Base-by-base conservation (phyloP, 2,329 filamentous ascomycete species). In the Fusarium pseudograminearum region DNA sequence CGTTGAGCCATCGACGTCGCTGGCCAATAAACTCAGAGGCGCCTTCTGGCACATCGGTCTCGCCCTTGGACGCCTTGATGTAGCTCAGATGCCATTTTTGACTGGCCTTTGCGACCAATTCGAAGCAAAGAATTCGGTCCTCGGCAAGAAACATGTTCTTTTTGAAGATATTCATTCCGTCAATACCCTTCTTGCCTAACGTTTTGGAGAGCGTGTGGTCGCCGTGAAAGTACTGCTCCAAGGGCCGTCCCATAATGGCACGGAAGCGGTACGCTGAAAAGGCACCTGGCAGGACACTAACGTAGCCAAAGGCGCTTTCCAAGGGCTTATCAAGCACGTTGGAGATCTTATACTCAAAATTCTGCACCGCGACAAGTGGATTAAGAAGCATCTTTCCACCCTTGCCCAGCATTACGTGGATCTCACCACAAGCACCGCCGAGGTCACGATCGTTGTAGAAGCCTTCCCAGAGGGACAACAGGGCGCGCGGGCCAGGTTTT, bases 91-190 rank as follows among this genome's bases (percentile, higher is more conserved):
- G 71, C 71, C 71, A 73, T 30, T 73, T 73, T 54, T 73, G 71
- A 38, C 71, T 72, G 4, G 71, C 67, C 42, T 73, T 73, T 8
- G 71, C 71, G 20, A 73, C 71, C 7, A 73, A 57, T 45, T 73
- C 71, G 52, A 73, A 73, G 58, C 71, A 73, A 3, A 73, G 71
- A 40, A 73, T 73, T 34, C 71, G 60, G 26, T 73, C 71, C 51
- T 73, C 71, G 46, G 71, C 71, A 44, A 73, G 52, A 34, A 73
- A 73, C 71, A 73, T 73, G 59, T 73, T 73, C 69, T 73, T 73
- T 59, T 73, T 73, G 67, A 73, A 73, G 45, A 73, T 73, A 7
- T 73, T 73, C 71, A 73, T 73, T 12, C 71, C 71, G 33, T 73
- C 71, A 15, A 73, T 73, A 24, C 71, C 71, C 64, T 73, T 73